Evolutionary conservation across 805 yeast genomes (phyloP).

Genomic region (Clavispora phyllophila): DNA sequence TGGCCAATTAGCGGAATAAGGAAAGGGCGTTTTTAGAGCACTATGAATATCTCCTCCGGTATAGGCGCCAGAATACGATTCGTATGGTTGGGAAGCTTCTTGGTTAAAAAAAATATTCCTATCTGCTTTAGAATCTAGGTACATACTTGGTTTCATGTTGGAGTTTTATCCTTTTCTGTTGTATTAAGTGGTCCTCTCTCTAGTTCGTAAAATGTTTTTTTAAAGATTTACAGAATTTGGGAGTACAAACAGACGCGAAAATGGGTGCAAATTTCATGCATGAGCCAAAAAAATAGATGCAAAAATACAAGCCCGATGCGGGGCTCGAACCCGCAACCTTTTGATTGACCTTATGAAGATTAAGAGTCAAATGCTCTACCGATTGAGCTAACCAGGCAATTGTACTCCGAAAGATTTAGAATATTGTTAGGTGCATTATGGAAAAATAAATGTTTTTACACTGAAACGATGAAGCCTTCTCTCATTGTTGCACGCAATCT

Average conservation of each 20-base stretch:
- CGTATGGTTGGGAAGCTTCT: neutral
- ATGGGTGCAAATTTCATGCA: neutral
- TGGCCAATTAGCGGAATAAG: neutral
- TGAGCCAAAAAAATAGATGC: neutral
- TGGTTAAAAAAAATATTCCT: too few species aligned
- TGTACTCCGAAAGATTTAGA: neutral
- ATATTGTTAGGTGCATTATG: neutral
- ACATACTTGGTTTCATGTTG: neutral
- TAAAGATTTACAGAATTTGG: neutral
- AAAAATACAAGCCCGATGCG: slow-evolving; percentile 4
- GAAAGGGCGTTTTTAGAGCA: neutral
- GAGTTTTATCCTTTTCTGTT: neutral
- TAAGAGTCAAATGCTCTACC: slow-evolving; percentile 33
- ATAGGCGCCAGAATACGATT: neutral
- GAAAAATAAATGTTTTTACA: too few species aligned
- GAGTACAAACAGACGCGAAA: neutral
- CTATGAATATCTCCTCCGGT: neutral
- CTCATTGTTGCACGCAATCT: too few species aligned
- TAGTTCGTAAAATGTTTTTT: too few species aligned
- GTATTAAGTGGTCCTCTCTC: too few species aligned
- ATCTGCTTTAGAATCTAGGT: too few species aligned
- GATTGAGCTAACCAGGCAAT: slow-evolving; percentile 22
- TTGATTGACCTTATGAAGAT: slow-evolving; percentile 23
- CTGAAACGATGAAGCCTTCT: too few species aligned
- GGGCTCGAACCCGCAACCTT: slow-evolving; percentile 23